A percentile compares a stretch with the other conserved stretches of the same genome.
phyloP scores from a whole-genome alignment of 306 rosid species.

The Vachellia collinsii region DNA sequence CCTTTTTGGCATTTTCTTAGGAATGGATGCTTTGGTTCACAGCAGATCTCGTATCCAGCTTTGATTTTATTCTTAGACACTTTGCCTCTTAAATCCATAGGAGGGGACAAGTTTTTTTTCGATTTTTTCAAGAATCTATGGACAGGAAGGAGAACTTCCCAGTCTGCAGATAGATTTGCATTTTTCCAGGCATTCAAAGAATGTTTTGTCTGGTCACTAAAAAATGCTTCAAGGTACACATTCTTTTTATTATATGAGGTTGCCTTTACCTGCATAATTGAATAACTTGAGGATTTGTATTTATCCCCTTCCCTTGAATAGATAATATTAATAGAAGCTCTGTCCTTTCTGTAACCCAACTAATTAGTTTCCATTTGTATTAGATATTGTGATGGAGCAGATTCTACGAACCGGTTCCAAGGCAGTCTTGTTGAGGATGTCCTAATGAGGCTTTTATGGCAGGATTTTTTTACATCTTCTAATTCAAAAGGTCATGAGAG shows the following conservation, averaged over 20 bases:
- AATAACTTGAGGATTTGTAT: conserved; percentile 23
- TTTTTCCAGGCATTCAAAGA: conserved; percentile 84
- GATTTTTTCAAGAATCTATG: conserved; percentile 82
- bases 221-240: conserved; percentile 76
- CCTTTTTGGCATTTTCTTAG: conserved; percentile 86
- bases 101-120: conserved; percentile 70
- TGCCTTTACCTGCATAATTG: conserved; percentile 11
- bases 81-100: conserved; percentile 69
- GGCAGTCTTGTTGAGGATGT: conserved; percentile 61
- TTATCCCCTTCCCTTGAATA: conserved; percentile 6
- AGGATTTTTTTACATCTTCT: conserved; percentile 56
- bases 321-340: conserved; percentile 11
- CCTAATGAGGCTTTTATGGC: conserved; percentile 77
- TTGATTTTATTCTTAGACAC: conserved; percentile 73
- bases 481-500: conserved; percentile 51
- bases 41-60: conserved; percentile 81
- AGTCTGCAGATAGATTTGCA: conserved; percentile 61
- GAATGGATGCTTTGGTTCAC: conserved; percentile 94
- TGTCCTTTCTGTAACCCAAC: conserved; percentile 35
- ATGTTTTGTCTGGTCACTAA: conserved; percentile 84
- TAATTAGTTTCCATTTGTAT: conserved; percentile 38
- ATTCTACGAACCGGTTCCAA: conserved; percentile 56
- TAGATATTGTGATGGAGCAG: conserved; percentile 69
- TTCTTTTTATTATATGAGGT: conserved; percentile 28
- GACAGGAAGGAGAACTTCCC: conserved; percentile 69